Evolutionary conservation across 2,329 filamentous ascomycete genomes (phyloP).

Genomic region (Fusarium beomiforme): DNA sequence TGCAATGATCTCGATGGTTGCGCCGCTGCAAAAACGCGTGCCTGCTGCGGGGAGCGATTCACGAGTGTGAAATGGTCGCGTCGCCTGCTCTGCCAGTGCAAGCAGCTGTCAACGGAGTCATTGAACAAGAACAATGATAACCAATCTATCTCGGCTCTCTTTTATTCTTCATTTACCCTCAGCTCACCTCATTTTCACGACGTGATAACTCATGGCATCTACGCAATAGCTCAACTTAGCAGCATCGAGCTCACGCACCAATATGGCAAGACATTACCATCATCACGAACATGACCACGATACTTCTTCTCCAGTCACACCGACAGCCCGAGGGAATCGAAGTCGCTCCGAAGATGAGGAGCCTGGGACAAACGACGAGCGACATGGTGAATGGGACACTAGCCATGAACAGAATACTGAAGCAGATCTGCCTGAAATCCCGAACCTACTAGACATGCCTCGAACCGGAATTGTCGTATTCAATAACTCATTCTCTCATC

Average conservation of each 20-base stretch:
- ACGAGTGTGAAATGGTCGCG: background rate
- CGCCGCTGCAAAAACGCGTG: accelerated
- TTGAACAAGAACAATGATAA: background rate
- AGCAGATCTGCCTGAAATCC: no score
- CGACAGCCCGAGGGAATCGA: no score
- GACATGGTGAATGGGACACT: no score
- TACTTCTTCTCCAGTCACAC: no score
- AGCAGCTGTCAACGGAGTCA: background rate
- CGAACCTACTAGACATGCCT: no score
- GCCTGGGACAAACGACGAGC: no score
- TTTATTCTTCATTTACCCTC: background rate
- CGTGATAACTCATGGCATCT: no score
- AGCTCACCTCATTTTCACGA: accelerated
- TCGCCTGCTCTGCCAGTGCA: background rate
- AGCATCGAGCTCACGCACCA: background rate
- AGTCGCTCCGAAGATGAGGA: no score
- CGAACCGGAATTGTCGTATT: no score
- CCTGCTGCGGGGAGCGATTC: background rate
- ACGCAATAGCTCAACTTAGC: no score
- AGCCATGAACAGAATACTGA: no score
- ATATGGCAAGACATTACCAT: background rate
- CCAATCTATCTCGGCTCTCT: background rate
- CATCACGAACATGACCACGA: background rate
- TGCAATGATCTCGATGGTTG: accelerated
- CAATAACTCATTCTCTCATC: no score